Evolutionary conservation across 257 asterid genomes (phyloP), one percentile per base, ranked within the genome.

Genomic region (Solanum neorickii): DNA sequence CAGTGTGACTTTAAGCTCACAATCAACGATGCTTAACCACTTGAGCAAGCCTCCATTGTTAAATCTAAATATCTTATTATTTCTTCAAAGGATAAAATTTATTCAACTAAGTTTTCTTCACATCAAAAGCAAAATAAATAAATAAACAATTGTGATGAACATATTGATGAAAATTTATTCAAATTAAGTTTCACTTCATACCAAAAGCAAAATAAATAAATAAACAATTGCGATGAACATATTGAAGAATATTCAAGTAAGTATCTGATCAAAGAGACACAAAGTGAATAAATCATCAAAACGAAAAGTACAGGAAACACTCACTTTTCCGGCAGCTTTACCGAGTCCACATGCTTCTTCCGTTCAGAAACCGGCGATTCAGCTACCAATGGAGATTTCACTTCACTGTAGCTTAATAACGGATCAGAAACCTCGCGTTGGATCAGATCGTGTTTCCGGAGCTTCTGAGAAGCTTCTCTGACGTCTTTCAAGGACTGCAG

Each of bases 321-420:
- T 93, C 88, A 95, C 99, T 93, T 95, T 87, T 92, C 98, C 25
- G 98, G 98, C 13, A 95, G 94, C 90, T 87, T 88, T 27, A 88
- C 56, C 47, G 92, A 95, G 33, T 77, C 29, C 12, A 12, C 82
- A 9, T 27, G 56, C 16, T 86, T 73, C 59, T 49, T 86, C 21
- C 72, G 70, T 42, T 72, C 69, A 31, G 23, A 16, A 18, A 14
- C 20, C 16, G 29, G 68, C 44, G 73, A 72, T 49, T 72, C 72
- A 72, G 3, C 5, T 35, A 37, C 37, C 52, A 0, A 70, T 8
- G 31, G 70, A 23, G 23, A 31, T 23, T 31, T 47, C 52, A 27
- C 0, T 29, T 52, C 70, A 39, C 25, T 37, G 37, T 18, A 46
- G 82, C 87, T 85, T 39, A 70, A 21, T 12, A 85, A 8, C 9